Percentiles rank a stretch among this genome's conserved stretches.
Evolutionary conservation across 345 rosid species (phyloP).

Genomic region (Citrus cavaleriei): DNA sequence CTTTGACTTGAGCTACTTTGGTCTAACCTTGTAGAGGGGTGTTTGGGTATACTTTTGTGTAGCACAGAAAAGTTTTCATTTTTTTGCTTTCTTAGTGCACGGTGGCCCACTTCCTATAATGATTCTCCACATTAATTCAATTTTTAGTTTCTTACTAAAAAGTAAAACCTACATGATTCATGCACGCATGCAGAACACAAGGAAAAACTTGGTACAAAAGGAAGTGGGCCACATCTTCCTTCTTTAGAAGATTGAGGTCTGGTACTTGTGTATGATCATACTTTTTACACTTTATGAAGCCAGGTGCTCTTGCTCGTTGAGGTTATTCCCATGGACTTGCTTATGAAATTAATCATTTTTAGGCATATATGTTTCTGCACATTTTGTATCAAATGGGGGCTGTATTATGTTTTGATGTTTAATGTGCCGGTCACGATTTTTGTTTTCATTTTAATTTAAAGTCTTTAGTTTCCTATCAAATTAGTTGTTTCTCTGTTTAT

Average conservation of each 20-base stretch:
- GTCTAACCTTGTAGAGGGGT: too few species aligned
- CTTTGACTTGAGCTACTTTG: not conserved
- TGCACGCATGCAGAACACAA: not conserved
- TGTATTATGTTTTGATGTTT: not conserved
- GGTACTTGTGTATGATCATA: not conserved
- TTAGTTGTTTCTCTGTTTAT: constrained; percentile 3
- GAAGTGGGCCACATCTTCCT: not conserved
- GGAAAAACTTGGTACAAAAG: not conserved
- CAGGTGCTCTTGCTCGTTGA: not conserved
- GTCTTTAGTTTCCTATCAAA: not conserved
- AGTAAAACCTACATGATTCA: not conserved
- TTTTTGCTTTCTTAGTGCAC: too few species aligned
- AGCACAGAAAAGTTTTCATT: too few species aligned
- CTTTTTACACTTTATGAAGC: not conserved
- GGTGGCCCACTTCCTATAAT: too few species aligned
- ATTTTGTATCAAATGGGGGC: not conserved
- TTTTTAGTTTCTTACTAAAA: too few species aligned
- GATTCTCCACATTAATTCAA: too few species aligned
- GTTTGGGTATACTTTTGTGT: too few species aligned
- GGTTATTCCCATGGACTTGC: not conserved
- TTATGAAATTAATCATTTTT: not conserved
- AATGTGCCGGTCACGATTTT: not conserved
- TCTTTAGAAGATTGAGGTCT: not conserved
- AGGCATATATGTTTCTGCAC: not conserved
- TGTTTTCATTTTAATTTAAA: not conserved